Evolutionary conservation across 106 monocot genomes (phyloP), one percentile per base, ranked within the genome.

Genomic region (Dioscorea dumetorum): DNA sequence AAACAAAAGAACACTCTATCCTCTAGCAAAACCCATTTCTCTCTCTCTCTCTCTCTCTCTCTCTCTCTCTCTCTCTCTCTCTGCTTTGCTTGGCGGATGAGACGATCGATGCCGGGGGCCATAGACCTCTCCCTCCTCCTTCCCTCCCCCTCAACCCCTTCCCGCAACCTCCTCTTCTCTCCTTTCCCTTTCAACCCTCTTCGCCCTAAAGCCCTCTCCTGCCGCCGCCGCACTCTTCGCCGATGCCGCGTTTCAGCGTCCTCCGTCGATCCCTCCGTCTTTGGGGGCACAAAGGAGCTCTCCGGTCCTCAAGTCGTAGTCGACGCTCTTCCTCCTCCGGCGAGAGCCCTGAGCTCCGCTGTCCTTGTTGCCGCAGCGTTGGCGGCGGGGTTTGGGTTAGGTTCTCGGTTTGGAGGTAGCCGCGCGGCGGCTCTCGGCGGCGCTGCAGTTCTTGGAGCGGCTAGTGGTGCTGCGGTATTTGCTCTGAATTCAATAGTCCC

Each of bases 341-440:
- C 70, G 31, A 76, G 97, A 72, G 11, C 90, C 15, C 89, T 74
- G 8, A 58, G 74, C 67, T 86, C 84, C 2, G 75, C 67, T 50
- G 58, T 80, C 32, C 1, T 97, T n/a, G 67, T 78, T 2, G 88
- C 80, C 0, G 91, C 82, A 2, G 95, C 95, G 0, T 8, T 82
- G 53, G 82, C 81, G 14, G 88, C 82, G 0, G 95, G 95, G 31
- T 91, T 73, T 67, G 86, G 81, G 8, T 60, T 97, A 0, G 95
- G 95, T 66, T 14, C 77, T 7, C 81, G 80, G 51, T 31, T 89
- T 6, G 91, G 77, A 2, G 70, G 80, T 5, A 75, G 54, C 19
- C 59, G 76, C 49, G 66, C 57, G 0, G 74, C 78, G 1, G 92
- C 69, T 28, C 50, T 85, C 0, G 92, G 80, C 8, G 93, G 80